phyloP scores from a whole-genome alignment of 805 yeast genomes.

The Lachancea sp. region DNA sequence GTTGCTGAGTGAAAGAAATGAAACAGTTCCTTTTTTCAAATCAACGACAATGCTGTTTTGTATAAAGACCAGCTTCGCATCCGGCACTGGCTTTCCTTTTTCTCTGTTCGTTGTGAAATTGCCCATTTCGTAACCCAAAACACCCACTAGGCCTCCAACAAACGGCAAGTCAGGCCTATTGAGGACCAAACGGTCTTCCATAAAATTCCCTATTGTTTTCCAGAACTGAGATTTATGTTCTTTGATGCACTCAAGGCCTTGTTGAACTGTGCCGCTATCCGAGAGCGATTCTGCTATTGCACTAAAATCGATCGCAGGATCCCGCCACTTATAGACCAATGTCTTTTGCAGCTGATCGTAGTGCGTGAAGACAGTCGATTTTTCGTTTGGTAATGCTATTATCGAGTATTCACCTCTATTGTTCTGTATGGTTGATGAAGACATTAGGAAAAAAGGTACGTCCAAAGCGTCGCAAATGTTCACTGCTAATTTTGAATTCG shows the following conservation, averaged over 20 bases:
- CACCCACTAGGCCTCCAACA: conserved; percentile 86
- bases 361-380: conserved; percentile 48
- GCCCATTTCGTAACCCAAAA: conserved; percentile 85
- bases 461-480: conserved; percentile 47
- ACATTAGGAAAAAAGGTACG: conserved; percentile 46
- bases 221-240: conserved; percentile 27
- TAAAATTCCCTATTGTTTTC: conserved; percentile 23
- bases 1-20: conserved; percentile 44
- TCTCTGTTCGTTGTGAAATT: conserved; percentile 35
- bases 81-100: conserved; percentile 44
- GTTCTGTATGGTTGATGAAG: conserved; percentile 50
- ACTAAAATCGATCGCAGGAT: conserved; percentile 12
- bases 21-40: conserved; percentile 39
- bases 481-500: conserved; percentile 30
- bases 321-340: conserved; percentile 27
- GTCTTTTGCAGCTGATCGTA: conserved; percentile 43
- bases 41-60: conserved; percentile 58
- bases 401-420: conserved; percentile 73
- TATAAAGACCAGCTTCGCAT: conserved; percentile 65
- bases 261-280: background rate
- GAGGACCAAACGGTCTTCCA: conserved; percentile 17
- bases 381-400: conserved; percentile 57
- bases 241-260: conserved; percentile 11
- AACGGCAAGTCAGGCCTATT: conserved; percentile 54
- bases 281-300: background rate